These are phyloP conservation scores for Rhodotorula glutinis DNA, from an alignment of 1,284 basidiomycete species.

Conservation along the genomic window DNA sequence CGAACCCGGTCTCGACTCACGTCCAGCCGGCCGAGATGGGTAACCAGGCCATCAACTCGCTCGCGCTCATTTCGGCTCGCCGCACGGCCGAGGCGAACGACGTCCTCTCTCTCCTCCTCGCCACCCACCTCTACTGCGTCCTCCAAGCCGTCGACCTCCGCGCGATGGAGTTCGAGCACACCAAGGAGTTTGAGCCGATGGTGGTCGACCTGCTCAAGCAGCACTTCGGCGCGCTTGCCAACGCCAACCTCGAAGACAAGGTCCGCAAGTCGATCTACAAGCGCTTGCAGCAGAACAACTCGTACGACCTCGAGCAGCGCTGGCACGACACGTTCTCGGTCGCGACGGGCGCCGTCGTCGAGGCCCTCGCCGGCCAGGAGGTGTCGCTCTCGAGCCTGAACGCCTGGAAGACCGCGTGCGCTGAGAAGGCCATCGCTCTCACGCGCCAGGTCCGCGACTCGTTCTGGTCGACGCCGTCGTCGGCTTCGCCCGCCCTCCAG, in stretches of 20 bases:
- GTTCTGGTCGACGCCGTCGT: conserved; percentile 59
- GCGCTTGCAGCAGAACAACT: conserved; percentile 53
- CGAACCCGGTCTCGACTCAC: conserved; percentile 65
- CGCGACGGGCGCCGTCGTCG: conserved; percentile 41
- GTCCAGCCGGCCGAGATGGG: conserved; percentile 77
- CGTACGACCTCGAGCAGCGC: conserved; percentile 52
- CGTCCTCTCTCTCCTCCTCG: conserved; percentile 66
- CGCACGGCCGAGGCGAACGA: conserved; percentile 72
- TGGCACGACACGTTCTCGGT: conserved; percentile 40
- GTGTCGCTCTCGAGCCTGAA: conserved; percentile 52
- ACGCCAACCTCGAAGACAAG: conserved; percentile 13
- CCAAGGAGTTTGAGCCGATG: conserved; percentile 52
- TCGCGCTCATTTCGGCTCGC: conserved; percentile 73
- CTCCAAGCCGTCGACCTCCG: conserved; percentile 79
- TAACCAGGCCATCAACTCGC: conserved; percentile 70
- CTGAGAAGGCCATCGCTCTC: conserved; percentile 53
- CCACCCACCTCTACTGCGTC: conserved; percentile 70
- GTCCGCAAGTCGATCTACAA: conserved; percentile 46
- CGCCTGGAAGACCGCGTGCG: conserved; percentile 57
- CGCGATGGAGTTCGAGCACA: conserved; percentile 65
- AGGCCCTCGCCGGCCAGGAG: conserved; percentile 59
- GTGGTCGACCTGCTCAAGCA: conserved; percentile 56
- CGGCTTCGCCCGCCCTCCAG: conserved; percentile 52
- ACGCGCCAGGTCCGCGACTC: conserved; percentile 59
- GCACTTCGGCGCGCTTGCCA: conserved; percentile 52